A percentile compares a stretch with the other conserved stretches of the same genome.
Evolutionary conservation across 768 basidiomycete genomes (phyloP).

Genomic region (Pulveroboletus sp.): DNA sequence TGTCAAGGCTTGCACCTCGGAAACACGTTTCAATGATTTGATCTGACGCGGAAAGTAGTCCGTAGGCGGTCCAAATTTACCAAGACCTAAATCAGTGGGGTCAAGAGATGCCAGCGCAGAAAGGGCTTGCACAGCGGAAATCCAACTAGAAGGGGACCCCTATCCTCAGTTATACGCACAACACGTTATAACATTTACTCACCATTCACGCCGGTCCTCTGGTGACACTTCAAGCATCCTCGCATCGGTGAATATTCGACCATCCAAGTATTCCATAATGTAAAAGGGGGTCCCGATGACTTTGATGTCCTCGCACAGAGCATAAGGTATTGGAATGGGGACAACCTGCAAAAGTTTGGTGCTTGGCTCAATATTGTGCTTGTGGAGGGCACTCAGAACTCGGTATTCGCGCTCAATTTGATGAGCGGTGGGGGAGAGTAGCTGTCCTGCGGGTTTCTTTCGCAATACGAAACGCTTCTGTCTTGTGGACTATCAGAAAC

Average conservation of each 20-base stretch:
- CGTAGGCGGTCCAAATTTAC: constrained; percentile 64
- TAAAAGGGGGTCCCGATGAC: constrained; percentile 92
- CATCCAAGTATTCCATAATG: constrained; percentile 93
- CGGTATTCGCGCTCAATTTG: constrained; percentile 92
- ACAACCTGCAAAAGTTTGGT: constrained; percentile 52
- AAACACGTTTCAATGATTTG: constrained; percentile 79
- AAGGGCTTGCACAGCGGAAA: constrained; percentile 68
- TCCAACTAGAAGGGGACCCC: constrained; percentile 49
- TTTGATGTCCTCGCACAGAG: constrained; percentile 70
- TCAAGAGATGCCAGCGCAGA: constrained; percentile 61
- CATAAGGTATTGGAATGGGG: constrained; percentile 81
- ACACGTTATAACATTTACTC: constrained; percentile 18
- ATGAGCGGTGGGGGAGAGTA: constrained; percentile 89
- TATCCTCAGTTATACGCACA: not conserved
- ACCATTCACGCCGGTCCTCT: constrained; percentile 69
- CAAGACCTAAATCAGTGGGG: constrained; percentile 63
- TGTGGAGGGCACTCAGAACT: constrained; percentile 72
- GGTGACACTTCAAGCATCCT: constrained; percentile 66
- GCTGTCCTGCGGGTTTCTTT: constrained; percentile 85
- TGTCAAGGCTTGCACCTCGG: constrained; percentile 67
- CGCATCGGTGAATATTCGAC: constrained; percentile 87
- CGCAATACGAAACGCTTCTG: constrained; percentile 74
- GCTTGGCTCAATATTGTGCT: constrained; percentile 55
- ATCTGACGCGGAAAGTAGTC: constrained; percentile 94
- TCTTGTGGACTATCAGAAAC: constrained; percentile 26